phyloP scores from a whole-genome alignment of 2,329 filamentous ascomycete genomes.

The Trichoderma oligosporum region DNA sequence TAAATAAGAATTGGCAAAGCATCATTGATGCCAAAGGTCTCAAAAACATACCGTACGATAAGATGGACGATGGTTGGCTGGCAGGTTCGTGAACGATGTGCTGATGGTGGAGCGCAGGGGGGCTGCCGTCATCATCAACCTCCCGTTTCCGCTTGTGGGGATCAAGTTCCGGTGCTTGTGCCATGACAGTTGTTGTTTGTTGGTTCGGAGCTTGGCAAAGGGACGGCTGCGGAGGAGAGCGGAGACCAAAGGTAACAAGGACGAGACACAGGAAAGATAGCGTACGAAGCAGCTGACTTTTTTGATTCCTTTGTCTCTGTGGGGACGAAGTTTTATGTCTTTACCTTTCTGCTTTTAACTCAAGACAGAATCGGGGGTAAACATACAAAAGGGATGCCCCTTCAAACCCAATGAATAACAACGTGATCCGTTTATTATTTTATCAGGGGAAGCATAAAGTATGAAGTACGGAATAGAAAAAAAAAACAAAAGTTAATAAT shows the following conservation, averaged over 20 bases:
- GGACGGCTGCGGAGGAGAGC: not conserved
- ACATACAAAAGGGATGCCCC: no score
- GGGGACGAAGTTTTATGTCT: no score
- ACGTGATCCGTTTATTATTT: not conserved
- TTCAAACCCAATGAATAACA: not conserved
- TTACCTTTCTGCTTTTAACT: no score
- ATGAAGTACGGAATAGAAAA: no score
- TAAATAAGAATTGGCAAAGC: not conserved
- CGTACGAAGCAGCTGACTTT: not conserved
- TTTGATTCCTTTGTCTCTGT: not conserved
- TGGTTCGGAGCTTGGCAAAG: not conserved
- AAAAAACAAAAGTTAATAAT: no score
- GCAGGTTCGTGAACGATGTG: not conserved
- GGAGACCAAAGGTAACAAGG: not conserved
- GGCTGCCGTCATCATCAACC: slow-evolving; percentile 39
- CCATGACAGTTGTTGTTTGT: slow-evolving; percentile 33
- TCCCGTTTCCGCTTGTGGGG: slow-evolving; percentile 49
- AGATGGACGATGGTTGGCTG: slow-evolving; percentile 42
- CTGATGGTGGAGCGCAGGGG: not conserved
- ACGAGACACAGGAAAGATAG: not conserved
- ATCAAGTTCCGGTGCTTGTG: slow-evolving; percentile 41
- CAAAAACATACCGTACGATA: slow-evolving; percentile 45
- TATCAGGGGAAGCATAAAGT: no score
- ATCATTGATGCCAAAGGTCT: not conserved
- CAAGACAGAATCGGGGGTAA: no score